A percentile compares a stretch with the other conserved stretches of the same genome.
phyloP scores from a whole-genome alignment of 1,139 yeast genomes.

The Hyphopichia pseudoburtonii region DNA sequence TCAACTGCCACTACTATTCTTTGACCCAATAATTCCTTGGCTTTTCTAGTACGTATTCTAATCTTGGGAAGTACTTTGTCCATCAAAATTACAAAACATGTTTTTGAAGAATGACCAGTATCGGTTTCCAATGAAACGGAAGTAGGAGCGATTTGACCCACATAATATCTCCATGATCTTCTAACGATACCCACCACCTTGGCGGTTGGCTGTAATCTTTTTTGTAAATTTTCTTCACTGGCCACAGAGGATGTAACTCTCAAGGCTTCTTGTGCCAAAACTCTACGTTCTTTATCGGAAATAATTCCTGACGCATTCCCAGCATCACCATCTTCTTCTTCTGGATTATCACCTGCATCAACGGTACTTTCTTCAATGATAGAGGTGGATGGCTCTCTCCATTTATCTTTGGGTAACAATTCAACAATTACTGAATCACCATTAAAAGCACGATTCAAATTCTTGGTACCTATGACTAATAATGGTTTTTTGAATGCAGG shows the following conservation, averaged over 20 bases:
- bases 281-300: slow-evolving; percentile 73
- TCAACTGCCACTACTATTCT: slow-evolving; percentile 91
- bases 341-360: slow-evolving; percentile 61
- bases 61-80: slow-evolving; percentile 87
- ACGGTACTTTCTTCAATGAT: slow-evolving; percentile 73
- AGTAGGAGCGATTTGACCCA: slow-evolving; percentile 87
- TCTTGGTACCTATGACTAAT: slow-evolving; percentile 76
- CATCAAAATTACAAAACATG: slow-evolving; percentile 84
- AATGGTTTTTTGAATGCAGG: slow-evolving; percentile 80
- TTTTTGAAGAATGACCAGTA: slow-evolving; percentile 61
- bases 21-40: slow-evolving; percentile 76
- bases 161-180: slow-evolving; percentile 95
- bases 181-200: slow-evolving; percentile 83
- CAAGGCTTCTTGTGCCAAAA: slow-evolving; percentile 76
- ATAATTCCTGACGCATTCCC: slow-evolving; percentile 44
- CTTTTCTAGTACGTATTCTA: slow-evolving; percentile 83
- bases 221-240: slow-evolving; percentile 30
- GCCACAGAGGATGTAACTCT: slow-evolving; percentile 47
- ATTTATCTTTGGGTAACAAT: slow-evolving; percentile 76
- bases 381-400: slow-evolving; percentile 84
- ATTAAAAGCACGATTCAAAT: slow-evolving; percentile 85
- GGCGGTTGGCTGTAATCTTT: slow-evolving; percentile 82
- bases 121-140: slow-evolving; percentile 60
- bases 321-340: slow-evolving; percentile 44
- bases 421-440: slow-evolving; percentile 93